These are phyloP conservation scores for Geotrichum siamense DNA, from an alignment of 1,139 yeast genomes.

Conservation along the genomic window DNA sequence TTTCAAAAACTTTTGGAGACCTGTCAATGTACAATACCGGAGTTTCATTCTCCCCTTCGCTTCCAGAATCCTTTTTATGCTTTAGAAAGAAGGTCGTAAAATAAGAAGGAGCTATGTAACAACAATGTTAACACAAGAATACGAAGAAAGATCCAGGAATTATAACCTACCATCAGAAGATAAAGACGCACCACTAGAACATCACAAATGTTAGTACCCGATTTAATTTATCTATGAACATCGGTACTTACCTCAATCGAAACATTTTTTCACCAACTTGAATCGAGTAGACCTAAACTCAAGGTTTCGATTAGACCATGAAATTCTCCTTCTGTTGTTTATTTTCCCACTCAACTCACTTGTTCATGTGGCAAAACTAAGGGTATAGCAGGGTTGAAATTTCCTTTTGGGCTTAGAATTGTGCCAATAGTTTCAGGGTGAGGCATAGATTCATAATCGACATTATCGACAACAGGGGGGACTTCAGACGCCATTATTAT, in stretches of 20 bases:
- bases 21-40: conserved; percentile 64
- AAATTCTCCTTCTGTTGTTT: background rate
- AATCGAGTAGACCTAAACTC: conserved; percentile 47
- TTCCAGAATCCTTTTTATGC: conserved; percentile 22
- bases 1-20: conserved; percentile 61
- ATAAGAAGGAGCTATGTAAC: conserved; percentile 38
- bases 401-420: conserved; percentile 21
- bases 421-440: conserved; percentile 15
- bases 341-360: background rate
- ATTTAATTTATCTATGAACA: no score
- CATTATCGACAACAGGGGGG: conserved; percentile 2
- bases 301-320: background rate
- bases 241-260: conserved; percentile 20
- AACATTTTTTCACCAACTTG: conserved; percentile 58
- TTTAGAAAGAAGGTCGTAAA: conserved; percentile 42
- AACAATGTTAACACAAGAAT: conserved; percentile 19
- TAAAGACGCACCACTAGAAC: conserved; percentile 68
- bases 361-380: conserved; percentile 54
- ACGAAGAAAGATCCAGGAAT: conserved; percentile 27
- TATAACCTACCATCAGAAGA: conserved; percentile 54
- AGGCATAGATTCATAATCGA: conserved; percentile 13
- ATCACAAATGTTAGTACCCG: background rate
- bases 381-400: conserved; percentile 48
- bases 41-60: conserved; percentile 24
- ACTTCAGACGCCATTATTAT: background rate